A percentile compares a stretch with the other conserved stretches of the same genome.
Evolutionary conservation across 2,329 filamentous ascomycete genomes (phyloP).

Genomic region (Apiospora kogelbergensis): DNA sequence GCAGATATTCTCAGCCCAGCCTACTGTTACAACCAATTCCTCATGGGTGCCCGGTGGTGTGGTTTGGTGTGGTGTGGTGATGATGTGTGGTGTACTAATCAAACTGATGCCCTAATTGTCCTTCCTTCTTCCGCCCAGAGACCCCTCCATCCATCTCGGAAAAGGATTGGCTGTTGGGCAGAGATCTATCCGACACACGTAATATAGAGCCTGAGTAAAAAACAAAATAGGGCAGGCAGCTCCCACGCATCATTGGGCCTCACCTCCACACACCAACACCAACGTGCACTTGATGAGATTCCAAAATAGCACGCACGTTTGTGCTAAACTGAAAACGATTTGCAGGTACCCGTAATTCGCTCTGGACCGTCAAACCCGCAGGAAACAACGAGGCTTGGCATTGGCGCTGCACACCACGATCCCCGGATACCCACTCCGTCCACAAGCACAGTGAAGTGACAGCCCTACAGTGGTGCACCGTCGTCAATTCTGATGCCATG

Average conservation of each 20-base stretch:
- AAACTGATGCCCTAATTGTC: neutral
- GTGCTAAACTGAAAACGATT: conserved; percentile 4
- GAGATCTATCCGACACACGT: neutral
- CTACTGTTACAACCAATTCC: neutral
- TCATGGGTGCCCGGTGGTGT: neutral
- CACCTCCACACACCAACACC: neutral
- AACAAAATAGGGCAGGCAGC: neutral
- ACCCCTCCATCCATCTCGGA: neutral
- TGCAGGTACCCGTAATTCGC: conserved; percentile 1
- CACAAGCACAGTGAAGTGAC: neutral
- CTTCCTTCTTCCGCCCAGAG: neutral
- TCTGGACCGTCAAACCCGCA: neutral
- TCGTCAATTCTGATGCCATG: neutral
- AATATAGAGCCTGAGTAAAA: neutral
- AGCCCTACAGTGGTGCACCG: neutral
- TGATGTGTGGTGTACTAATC: neutral
- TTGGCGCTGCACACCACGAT: neutral
- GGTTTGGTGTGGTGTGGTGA: neutral
- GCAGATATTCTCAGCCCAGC: neutral
- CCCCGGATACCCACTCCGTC: neutral
- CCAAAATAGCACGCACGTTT: neutral
- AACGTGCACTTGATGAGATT: neutral
- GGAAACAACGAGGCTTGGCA: neutral
- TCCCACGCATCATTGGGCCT: neutral
- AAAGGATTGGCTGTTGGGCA: neutral